Conservation (phyloP, 805 yeast species). For the Candida sithepensis region DNA sequence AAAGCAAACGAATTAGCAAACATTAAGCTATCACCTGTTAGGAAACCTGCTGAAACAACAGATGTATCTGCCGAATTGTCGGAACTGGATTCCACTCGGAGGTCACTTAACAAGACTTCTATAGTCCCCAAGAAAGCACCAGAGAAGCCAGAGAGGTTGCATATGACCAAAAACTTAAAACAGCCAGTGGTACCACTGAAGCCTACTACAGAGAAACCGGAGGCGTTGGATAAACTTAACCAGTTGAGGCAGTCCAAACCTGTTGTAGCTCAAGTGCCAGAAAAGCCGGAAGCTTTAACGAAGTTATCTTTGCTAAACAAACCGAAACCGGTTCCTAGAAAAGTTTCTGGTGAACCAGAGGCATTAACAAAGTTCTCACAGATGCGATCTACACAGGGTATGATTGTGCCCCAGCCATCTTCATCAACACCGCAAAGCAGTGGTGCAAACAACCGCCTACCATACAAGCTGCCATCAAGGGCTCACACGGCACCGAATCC, state of each 20-base stretch:
- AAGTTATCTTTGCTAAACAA: constrained; percentile 16
- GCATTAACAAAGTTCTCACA: constrained; percentile 13
- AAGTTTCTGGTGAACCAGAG: constrained; percentile 24
- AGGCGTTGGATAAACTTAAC: constrained; percentile 11
- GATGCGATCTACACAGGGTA: background rate
- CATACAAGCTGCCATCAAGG: background rate
- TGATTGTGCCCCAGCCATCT: background rate
- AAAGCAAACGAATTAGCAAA: background rate
- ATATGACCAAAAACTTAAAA: background rate
- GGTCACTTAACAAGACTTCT: background rate
- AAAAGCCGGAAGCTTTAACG: constrained; percentile 28
- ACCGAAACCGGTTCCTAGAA: constrained; percentile 15
- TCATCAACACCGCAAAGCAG: background rate
- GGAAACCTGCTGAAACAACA: constrained; percentile 2
- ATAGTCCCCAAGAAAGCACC: constrained; percentile 1
- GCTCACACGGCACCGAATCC: constrained; percentile 8
- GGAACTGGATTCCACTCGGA: background rate
- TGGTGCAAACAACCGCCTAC: background rate
- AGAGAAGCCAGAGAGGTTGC: background rate
- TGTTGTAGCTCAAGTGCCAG: constrained; percentile 7
- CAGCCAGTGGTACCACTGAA: background rate
- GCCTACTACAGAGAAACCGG: constrained; percentile 8
- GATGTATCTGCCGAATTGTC: background rate
- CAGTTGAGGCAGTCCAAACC: constrained; percentile 18
- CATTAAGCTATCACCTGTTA: constrained; percentile 11